These are phyloP conservation scores for Arthrobotrys conoides DNA, from an alignment of 2,329 filamentous ascomycete species.

Conservation along the genomic window DNA sequence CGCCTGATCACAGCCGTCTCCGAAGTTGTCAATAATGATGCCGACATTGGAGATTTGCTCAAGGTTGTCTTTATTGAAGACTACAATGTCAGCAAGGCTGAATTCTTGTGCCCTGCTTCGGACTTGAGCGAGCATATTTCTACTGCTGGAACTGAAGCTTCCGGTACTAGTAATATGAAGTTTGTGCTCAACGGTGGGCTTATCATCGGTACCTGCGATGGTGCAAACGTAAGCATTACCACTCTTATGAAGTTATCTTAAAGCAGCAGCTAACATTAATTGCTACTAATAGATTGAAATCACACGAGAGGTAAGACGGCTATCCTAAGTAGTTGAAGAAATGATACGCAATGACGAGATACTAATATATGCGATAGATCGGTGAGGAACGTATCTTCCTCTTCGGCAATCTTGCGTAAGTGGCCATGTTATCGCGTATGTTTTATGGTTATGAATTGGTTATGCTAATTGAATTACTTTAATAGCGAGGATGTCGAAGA, in stretches of 20 bases:
- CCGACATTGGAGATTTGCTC: conserved; percentile 90
- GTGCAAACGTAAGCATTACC: conserved; percentile 83
- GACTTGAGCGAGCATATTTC: conserved; percentile 99
- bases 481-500: conserved; percentile 82
- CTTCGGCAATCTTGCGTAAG: conserved; percentile 91
- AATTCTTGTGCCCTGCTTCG: conserved; percentile 93
- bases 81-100: conserved; percentile 99
- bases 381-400: conserved; percentile 98
- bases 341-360: not conserved
- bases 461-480: conserved; percentile 1
- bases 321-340: not conserved
- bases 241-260: not conserved
- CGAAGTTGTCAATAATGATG: conserved; percentile 89
- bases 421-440: conserved; percentile 1
- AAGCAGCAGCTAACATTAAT: not conserved
- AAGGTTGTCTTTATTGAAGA: conserved; percentile 98
- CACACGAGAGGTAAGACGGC: conserved; percentile 77
- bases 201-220: conserved; percentile 97
- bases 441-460: not conserved
- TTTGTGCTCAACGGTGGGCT: conserved; percentile 97
- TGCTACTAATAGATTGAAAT: conserved; percentile 81
- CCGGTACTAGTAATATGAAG: conserved; percentile 86
- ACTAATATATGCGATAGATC: conserved; percentile 69
- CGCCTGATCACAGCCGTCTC: conserved; percentile 95
- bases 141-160: conserved; percentile 91